Percentiles rank a stretch among this genome's conserved stretches.
Conservation (phyloP, 2,329 filamentous ascomycete genomes). For the Echinosphaeria canescens region DNA sequence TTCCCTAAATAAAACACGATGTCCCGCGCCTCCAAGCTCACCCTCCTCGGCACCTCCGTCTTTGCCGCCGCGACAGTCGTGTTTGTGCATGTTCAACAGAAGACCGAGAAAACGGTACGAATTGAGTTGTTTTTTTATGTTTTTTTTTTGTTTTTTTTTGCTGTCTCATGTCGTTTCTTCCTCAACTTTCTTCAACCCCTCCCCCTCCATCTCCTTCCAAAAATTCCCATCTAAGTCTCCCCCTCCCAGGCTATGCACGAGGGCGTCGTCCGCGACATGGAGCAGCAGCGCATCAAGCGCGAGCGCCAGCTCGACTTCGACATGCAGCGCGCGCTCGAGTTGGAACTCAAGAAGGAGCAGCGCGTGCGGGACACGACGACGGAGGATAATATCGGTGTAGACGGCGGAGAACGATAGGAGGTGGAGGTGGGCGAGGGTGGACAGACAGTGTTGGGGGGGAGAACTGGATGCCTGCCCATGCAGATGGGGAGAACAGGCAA, state of each 20-base stretch:
- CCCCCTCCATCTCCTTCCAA: constrained; percentile 1
- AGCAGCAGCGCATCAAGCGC: constrained; percentile 74
- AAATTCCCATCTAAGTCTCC: not conserved
- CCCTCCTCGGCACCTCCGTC: constrained; percentile 55
- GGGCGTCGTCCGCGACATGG: constrained; percentile 84
- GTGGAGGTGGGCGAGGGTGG: not conserved
- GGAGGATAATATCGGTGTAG: constrained; percentile 2
- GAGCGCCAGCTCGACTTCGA: constrained; percentile 93
- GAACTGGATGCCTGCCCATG: not conserved
- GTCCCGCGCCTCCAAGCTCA: constrained; percentile 81
- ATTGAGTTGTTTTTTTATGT: too few relatives aligned
- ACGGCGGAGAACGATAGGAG: constrained; percentile 1
- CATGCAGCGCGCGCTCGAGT: constrained; percentile 65
- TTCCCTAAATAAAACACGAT: too few relatives aligned
- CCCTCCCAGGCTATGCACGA: constrained; percentile 71
- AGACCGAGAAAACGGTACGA: constrained; percentile 61
- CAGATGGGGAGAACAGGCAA: not conserved
- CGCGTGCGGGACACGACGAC: constrained; percentile 34
- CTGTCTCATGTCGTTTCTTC: constrained; percentile 9
- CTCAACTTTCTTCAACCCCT: not conserved
- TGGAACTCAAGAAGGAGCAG: constrained; percentile 80
- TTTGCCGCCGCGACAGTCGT: constrained; percentile 57
- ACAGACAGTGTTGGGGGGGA: not conserved
- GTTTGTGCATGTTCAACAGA: constrained; percentile 80
- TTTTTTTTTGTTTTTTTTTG: too few relatives aligned